phyloP scores from a whole-genome alignment of 2,329 filamentous ascomycete species.

The Tolypocladium tundrense region DNA sequence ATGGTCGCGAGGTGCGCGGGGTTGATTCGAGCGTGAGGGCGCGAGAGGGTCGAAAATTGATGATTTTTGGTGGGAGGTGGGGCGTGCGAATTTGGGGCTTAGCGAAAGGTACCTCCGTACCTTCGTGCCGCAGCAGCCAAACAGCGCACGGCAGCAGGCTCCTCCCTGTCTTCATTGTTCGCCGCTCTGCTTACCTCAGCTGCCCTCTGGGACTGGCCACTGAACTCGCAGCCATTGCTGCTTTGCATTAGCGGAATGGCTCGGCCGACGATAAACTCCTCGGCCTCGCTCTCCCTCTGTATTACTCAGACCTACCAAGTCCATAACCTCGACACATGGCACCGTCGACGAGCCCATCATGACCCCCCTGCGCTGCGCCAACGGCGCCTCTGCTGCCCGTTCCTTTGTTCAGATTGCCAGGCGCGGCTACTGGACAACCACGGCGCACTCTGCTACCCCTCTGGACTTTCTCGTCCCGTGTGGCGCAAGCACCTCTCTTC shows the following conservation, averaged over 20 bases:
- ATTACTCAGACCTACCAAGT: slow-evolving; percentile 6
- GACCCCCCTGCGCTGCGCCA: slow-evolving; percentile 25
- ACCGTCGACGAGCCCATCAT: slow-evolving; percentile 12
- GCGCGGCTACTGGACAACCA: slow-evolving; percentile 18
- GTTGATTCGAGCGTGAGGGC: slow-evolving; percentile 18
- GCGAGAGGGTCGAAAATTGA: slow-evolving; percentile 25
- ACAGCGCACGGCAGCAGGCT: background rate
- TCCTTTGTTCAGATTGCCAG: slow-evolving; percentile 31
- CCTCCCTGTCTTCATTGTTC: background rate
- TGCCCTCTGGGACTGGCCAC: background rate
- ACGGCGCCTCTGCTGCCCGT: slow-evolving; percentile 25
- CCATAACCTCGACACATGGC: slow-evolving; percentile 3
- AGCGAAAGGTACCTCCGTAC: slow-evolving; percentile 14
- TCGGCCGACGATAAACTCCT: slow-evolving; percentile 1
- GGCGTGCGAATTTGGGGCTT: slow-evolving; percentile 26
- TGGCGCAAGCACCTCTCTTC: slow-evolving; percentile 8
- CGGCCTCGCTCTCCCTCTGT: background rate
- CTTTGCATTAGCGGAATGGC: background rate
- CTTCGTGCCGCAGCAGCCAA: background rate
- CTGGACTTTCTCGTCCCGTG: slow-evolving; percentile 31
- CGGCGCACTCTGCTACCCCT: slow-evolving; percentile 13
- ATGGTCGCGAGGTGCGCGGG: slow-evolving; percentile 24
- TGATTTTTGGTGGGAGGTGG: slow-evolving; percentile 33
- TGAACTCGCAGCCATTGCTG: slow-evolving; percentile 1
- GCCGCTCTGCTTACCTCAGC: slow-evolving; percentile 2